Conservation (phyloP, 805 yeast species). For the Hanseniaspora vineae region DNA sequence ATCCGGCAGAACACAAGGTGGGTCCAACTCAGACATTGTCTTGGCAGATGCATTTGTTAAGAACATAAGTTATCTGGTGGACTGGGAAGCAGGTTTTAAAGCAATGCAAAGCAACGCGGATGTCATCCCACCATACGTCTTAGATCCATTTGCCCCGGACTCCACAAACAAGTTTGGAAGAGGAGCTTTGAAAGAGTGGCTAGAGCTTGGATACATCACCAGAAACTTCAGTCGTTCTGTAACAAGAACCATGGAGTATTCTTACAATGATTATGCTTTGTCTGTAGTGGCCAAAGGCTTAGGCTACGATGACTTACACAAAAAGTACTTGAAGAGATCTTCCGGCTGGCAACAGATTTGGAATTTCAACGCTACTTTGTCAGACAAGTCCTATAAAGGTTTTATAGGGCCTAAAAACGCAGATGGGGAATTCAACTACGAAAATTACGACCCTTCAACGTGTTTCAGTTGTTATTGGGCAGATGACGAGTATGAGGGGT, state of each 20-base stretch:
- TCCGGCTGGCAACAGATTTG: constrained; percentile 26
- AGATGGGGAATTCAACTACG: constrained; percentile 18
- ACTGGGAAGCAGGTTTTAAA: constrained; percentile 22
- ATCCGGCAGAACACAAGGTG: constrained; percentile 28
- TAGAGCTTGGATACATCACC: constrained; percentile 22
- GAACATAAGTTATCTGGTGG: constrained; percentile 12
- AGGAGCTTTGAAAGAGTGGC: constrained; percentile 26
- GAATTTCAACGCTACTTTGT: constrained; percentile 19
- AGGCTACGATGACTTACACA: constrained; percentile 12
- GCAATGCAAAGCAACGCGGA: constrained; percentile 28
- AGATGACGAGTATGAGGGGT: constrained; percentile 24
- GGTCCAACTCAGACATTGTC: constrained; percentile 25
- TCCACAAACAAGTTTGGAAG: constrained; percentile 24
- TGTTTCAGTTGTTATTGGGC: constrained; percentile 27
- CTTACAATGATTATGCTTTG: constrained; percentile 26
- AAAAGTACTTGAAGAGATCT: constrained; percentile 22
- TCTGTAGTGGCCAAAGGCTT: constrained; percentile 24
- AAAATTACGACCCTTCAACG: constrained; percentile 20
- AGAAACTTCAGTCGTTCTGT: constrained; percentile 23
- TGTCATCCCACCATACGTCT: constrained; percentile 20
- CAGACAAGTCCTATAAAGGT: constrained; percentile 17
- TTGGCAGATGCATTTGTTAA: constrained; percentile 27
- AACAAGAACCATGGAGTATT: constrained; percentile 26
- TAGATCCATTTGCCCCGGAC: constrained; percentile 20
- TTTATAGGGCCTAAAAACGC: constrained; percentile 24